A percentile compares a stretch with the other conserved stretches of the same genome.
These are phyloP conservation scores for Mycena pura DNA, from an alignment of 768 basidiomycete genomes.

Conservation along the genomic window DNA sequence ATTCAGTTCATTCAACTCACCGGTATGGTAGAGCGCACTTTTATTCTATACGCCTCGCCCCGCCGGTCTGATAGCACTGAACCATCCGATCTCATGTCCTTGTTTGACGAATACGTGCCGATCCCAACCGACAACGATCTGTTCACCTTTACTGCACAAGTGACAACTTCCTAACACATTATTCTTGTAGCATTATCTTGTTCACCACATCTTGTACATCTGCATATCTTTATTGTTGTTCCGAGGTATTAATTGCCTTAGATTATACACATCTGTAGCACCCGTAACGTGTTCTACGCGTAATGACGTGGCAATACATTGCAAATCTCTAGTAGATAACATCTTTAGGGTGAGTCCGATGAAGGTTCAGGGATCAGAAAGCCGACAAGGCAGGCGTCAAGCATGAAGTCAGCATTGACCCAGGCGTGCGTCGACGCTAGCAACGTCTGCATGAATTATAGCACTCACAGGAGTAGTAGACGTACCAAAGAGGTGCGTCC, in stretches of 20 bases:
- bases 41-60: conserved; percentile 50
- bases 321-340: conserved; percentile 2
- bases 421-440: conserved; percentile 91
- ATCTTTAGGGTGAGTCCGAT: conserved; percentile 35
- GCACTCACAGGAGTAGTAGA: conserved; percentile 9
- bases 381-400: conserved; percentile 92
- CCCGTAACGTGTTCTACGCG: neutral
- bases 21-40: conserved; percentile 47
- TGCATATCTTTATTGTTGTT: conserved; percentile 11
- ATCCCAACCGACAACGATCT: neutral
- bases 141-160: conserved; percentile 8
- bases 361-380: conserved; percentile 80
- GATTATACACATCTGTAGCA: conserved; percentile 9
- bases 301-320: neutral
- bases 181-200: conserved; percentile 20
- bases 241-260: conserved; percentile 11
- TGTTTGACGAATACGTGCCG: neutral
- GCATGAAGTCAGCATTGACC: conserved; percentile 97
- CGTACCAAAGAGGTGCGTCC: conserved; percentile 93
- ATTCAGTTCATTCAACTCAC: conserved; percentile 59
- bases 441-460: neutral
- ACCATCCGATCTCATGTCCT: neutral
- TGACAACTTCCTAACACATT: conserved; percentile 4
- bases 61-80: conserved; percentile 7
- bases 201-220: conserved; percentile 23